Base-by-base conservation (phyloP, 371 early-diverging fungal species). In the Rhizopus sp. region DNA sequence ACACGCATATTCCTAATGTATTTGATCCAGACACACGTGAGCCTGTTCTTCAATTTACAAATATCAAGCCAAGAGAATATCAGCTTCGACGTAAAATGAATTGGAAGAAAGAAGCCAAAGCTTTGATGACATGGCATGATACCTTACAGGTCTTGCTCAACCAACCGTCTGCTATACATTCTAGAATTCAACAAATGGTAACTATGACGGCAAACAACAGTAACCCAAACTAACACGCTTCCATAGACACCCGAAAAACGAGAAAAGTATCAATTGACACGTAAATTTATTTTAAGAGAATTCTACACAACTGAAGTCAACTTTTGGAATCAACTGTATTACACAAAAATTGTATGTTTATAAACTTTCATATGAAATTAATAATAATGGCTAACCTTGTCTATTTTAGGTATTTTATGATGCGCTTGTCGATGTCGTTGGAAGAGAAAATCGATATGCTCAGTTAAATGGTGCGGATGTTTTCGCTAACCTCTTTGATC, bases 291-390 rank as follows among this genome's bases (percentile, higher is more conserved):
- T 50, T 33, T 73, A 10, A 54, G 64, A 50, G 78, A 77, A 38
- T 66, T 77, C 50, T 77, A 70, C 50, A 66, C 62, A 2, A 77
- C 78, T 1, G 78, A 77, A 63, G 67, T 72, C 7, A 73, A 68
- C 16, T 77, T 72, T 53, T 72, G 72, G 70, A 77, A 72, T 49
- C 74, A 77, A 38, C 34, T 77, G 29, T 64, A 72, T 42, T 73
- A 68, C 47, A 44, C 66, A 13, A 73, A 73, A 69, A 64, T 73
- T 30, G 78, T 73, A 72, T 54, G 68, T 61, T 13, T 8, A 57
- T 32, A 32, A 13, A 29, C 3, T 13, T 35, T 1, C 4, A 42
- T 40, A 17, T 34, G 30, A 12, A 32, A 31, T 17, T 42, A 15
- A 10, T 31, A 53, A 61, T 45, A 42, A 42, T 31, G 38, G 10